Evolutionary conservation across 2,329 filamentous ascomycete species (phyloP).

Genomic region (Hirsutella thompsonii): DNA sequence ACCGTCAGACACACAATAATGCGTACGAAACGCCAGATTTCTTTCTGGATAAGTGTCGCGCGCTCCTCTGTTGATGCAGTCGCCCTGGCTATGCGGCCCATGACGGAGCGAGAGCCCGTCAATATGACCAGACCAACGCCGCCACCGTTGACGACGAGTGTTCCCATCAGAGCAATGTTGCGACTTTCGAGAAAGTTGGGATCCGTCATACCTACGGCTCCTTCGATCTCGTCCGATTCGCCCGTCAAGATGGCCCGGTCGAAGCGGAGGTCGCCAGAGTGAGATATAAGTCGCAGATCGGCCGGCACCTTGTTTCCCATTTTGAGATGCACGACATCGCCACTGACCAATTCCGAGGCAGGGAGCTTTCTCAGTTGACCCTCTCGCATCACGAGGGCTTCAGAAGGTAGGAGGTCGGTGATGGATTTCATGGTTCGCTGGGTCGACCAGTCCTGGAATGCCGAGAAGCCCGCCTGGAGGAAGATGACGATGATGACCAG

Average conservation of each 20-base stretch:
- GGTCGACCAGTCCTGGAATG: not conserved
- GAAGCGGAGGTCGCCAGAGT: not conserved
- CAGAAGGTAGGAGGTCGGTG: not conserved
- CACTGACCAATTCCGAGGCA: not conserved
- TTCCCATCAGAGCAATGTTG: not conserved
- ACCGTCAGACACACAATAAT: not conserved
- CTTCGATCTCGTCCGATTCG: not conserved
- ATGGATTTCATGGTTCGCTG: not conserved
- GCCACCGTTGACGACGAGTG: not conserved
- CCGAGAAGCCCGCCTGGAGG: not conserved
- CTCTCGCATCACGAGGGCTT: not conserved
- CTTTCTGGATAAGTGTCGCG: not conserved
- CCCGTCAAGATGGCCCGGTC: not conserved
- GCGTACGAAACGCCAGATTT: not conserved
- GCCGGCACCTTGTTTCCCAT: not conserved
- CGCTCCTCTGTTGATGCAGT: not conserved
- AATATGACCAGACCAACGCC: conserved; percentile 10
- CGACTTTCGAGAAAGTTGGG: not conserved
- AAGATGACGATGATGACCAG: conserved; percentile 33
- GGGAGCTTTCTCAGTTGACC: not conserved
- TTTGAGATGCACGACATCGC: not conserved
- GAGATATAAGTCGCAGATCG: not conserved
- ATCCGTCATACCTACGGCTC: not conserved
- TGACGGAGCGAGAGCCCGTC: not conserved
- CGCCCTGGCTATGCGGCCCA: not conserved